Percentiles rank a stretch among this genome's conserved stretches.
Conservation (phyloP, 2,329 filamentous ascomycete genomes). For the Myriosclerotinia scirpicola region DNA sequence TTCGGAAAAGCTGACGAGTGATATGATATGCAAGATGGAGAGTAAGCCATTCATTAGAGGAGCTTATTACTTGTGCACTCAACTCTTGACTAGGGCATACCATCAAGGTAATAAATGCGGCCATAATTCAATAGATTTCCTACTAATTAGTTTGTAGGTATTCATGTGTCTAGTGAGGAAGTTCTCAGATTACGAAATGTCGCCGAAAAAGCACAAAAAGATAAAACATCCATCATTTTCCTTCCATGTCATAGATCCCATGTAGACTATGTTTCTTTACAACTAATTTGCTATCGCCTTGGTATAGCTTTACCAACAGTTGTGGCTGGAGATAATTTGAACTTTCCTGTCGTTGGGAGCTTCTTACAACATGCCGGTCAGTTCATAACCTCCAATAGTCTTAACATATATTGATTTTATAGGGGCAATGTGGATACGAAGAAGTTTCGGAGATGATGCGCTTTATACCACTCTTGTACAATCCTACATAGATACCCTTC, state of each 20-base stretch:
- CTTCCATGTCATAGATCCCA: conserved; percentile 92
- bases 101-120: conserved; percentile 66
- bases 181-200: conserved; percentile 79
- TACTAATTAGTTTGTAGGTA: conserved; percentile 47
- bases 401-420: conserved; percentile 16
- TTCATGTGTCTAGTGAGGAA: conserved; percentile 94
- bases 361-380: conserved; percentile 88
- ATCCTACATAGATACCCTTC: conserved; percentile 87
- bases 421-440: conserved; percentile 91
- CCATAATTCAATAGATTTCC: not conserved
- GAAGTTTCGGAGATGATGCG: conserved; percentile 88
- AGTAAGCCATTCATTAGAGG: conserved; percentile 88
- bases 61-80: conserved; percentile 86
- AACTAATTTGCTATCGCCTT: conserved; percentile 92
- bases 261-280: conserved; percentile 92
- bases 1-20: conserved; percentile 81
- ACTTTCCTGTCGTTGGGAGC: conserved; percentile 83
- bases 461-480: conserved; percentile 93
- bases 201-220: conserved; percentile 76
- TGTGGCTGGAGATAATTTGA: conserved; percentile 93
- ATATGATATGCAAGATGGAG: conserved; percentile 99
- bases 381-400: conserved; percentile 24
- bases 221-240: conserved; percentile 95
- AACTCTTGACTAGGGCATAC: conserved; percentile 88
- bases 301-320: conserved; percentile 87